Conservation (phyloP, 23 red algal genomes). For the Gracilaria gracilis region DNA sequence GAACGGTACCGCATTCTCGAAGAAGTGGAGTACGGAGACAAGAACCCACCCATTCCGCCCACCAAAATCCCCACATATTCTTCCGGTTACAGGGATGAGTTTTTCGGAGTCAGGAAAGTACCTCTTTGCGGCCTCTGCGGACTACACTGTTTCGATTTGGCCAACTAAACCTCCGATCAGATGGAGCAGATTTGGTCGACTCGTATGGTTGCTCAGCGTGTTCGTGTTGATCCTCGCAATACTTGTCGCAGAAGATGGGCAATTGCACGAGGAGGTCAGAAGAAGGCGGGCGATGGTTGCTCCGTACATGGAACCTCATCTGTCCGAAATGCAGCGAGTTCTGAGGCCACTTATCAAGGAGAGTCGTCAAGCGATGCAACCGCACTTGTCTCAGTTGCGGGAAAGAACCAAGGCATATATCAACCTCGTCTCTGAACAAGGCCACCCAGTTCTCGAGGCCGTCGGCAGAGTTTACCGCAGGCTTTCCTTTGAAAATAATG, state of each 20-base stretch:
- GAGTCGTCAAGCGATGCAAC: neutral
- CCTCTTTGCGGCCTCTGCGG: slow-evolving; percentile 65
- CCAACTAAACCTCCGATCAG: neutral
- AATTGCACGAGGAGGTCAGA: neutral
- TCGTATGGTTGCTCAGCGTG: neutral
- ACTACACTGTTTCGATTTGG: slow-evolving; percentile 67
- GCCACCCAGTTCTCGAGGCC: neutral
- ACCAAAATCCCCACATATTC: slow-evolving; percentile 45
- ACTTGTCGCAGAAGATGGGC: slow-evolving; percentile 7
- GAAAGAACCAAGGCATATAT: neutral
- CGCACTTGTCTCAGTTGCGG: neutral
- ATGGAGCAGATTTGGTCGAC: neutral
- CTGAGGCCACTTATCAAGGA: slow-evolving; percentile 1
- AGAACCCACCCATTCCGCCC: neutral
- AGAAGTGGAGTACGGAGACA: slow-evolving; percentile 60
- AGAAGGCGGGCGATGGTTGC: neutral
- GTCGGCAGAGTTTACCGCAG: neutral
- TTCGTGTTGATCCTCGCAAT: slow-evolving; percentile 1
- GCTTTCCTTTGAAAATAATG: neutral
- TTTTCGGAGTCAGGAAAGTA: slow-evolving; percentile 31
- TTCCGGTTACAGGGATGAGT: slow-evolving; percentile 58
- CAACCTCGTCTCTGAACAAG: neutral
- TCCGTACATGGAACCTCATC: slow-evolving; percentile 35
- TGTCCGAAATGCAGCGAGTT: slow-evolving; percentile 22
- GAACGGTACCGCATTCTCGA: slow-evolving; percentile 46